Percentiles rank a stretch among this genome's conserved stretches.
Evolutionary conservation across 2,329 filamentous ascomycete genomes (phyloP).

Genomic region (Penicillium glabrum): DNA sequence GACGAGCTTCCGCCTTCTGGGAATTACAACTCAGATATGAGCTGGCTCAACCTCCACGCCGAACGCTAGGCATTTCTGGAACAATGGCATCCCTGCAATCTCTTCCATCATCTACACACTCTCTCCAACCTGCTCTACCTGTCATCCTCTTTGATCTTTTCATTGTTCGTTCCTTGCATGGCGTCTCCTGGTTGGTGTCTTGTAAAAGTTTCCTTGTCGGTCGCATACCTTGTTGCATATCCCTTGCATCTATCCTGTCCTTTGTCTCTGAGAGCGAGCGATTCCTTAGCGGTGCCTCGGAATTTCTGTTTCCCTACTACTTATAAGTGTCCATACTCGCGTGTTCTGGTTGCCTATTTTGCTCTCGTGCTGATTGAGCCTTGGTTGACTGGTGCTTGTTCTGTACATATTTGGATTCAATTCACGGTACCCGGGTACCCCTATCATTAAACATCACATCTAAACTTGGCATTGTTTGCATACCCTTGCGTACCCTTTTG

Average conservation of each 20-base stretch:
- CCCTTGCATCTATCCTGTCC: slow-evolving; percentile 5
- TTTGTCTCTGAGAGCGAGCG: slow-evolving; percentile 12
- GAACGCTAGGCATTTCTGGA: slow-evolving; percentile 19
- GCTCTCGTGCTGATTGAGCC: slow-evolving; percentile 7
- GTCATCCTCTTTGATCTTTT: not conserved
- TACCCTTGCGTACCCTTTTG: not conserved
- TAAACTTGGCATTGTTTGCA: not conserved
- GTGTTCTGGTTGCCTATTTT: not conserved
- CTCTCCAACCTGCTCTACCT: not conserved
- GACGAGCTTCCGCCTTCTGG: slow-evolving; percentile 22
- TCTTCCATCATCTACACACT: not conserved
- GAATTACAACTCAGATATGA: slow-evolving; percentile 41
- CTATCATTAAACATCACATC: not conserved
- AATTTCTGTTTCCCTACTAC: not conserved
- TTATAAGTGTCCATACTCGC: not conserved
- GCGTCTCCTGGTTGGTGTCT: slow-evolving; percentile 11
- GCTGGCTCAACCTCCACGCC: slow-evolving; percentile 43
- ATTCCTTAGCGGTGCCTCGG: slow-evolving; percentile 20
- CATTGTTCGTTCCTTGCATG: slow-evolving; percentile 10
- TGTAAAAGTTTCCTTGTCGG: slow-evolving; percentile 12
- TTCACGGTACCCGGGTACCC: not conserved
- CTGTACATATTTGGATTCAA: slow-evolving; percentile 3
- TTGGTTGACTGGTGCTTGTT: not conserved
- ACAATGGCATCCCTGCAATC: not conserved
- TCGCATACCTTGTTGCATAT: slow-evolving; percentile 12